These are phyloP conservation scores for Colletotrichum cuscutae DNA, from an alignment of 2,329 filamentous ascomycete genomes.

Conservation along the genomic window DNA sequence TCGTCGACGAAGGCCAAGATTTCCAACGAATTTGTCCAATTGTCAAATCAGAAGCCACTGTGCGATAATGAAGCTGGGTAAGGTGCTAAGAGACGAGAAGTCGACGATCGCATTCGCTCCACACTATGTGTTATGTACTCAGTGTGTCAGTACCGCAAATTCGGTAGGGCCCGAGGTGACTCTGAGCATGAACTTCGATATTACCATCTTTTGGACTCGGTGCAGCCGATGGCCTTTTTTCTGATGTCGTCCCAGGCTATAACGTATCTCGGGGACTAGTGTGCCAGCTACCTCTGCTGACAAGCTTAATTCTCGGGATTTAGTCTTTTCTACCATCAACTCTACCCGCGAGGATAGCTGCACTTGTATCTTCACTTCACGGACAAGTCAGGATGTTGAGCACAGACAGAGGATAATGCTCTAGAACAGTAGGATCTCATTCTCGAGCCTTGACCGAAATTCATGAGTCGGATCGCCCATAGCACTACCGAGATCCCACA, in stretches of 20 bases:
- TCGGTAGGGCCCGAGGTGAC: background rate
- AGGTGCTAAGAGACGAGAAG: background rate
- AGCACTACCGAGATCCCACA: background rate
- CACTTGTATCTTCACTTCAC: background rate
- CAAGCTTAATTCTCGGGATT: background rate
- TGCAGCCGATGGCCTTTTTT: background rate
- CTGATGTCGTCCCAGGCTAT: background rate
- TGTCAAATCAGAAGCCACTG: background rate
- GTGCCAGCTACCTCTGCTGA: background rate
- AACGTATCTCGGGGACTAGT: background rate
- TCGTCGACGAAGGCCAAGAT: background rate
- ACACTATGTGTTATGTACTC: background rate
- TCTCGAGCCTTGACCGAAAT: background rate
- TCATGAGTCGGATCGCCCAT: background rate
- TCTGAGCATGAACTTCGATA: background rate
- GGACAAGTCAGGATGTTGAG: background rate
- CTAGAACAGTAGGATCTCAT: background rate
- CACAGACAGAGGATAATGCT: too few relatives aligned
- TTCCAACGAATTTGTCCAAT: background rate
- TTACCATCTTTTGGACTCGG: background rate
- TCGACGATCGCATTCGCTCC: background rate
- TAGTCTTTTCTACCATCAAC: background rate
- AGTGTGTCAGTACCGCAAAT: background rate
- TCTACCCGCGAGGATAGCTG: background rate
- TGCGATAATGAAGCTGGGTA: background rate